Base-by-base conservation (phyloP, 768 basidiomycete species). In the Butyriboletus loyo region DNA sequence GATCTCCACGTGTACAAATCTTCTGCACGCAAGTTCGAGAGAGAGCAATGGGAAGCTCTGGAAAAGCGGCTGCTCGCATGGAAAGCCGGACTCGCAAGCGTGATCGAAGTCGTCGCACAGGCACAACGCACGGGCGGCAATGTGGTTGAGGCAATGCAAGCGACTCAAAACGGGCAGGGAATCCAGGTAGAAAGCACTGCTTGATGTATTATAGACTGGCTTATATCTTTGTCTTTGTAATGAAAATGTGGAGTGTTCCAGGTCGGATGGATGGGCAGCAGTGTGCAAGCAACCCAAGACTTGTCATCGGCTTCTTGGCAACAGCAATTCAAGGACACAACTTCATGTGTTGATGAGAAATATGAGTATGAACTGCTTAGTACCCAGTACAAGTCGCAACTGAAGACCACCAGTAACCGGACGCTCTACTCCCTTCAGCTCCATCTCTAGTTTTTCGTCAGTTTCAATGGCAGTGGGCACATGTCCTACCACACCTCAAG, bases 21-120 rank as follows among this genome's bases (percentile, higher is more conserved):
- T 0, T 85, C 84, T 1, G 80, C 89, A 1, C 85, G 89, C 50
- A 77, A 81, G 10, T 93, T 93, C 63, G 87, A 86, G 61, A 78
- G 77, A 36, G 81, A 79, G 59, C 87, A 94, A 67, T 95, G 92
- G 92, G 81, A 83, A 63, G 75, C 77, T 22, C 77, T 94, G 43
- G 87, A 90, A 68, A 82, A 82, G 67, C 77, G 89, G 36, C 68
- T 93, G 7, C 60, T 82, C n/a, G 78, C 82, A 28, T 94, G 91
- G 90, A 89, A 90, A 67, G 67, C 81, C 0, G 86, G 87, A 9
- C 74, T 92, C 38, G 75, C 78, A 15, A 74, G 80, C 44, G 84
- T 92, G 25, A 70, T 89, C 51, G 87, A 89, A 31, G 84, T 90
- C 36, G 80, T 92, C 46, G 75, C 79, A 38, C 73, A 72, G 27